These are phyloP conservation scores for Colletotrichum lindemuthianum DNA, from an alignment of 2,329 filamentous ascomycete species.

Conservation along the genomic window DNA sequence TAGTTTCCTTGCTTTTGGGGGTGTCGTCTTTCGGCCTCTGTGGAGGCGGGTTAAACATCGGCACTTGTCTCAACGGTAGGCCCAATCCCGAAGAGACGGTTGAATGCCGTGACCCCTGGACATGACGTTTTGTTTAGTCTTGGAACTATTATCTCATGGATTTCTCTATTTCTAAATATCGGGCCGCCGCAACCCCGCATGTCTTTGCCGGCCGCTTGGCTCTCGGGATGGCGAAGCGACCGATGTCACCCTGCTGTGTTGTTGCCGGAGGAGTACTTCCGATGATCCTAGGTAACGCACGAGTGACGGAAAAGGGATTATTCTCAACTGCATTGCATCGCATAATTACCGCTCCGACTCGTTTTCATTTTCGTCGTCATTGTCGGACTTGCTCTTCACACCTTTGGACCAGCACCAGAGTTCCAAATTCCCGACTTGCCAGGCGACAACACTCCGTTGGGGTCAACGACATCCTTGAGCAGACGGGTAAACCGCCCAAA, in stretches of 20 bases:
- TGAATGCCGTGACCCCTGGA: background rate
- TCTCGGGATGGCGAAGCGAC: background rate
- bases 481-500: conserved; percentile 51
- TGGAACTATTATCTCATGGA: too few relatives aligned
- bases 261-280: background rate
- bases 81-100: conserved; percentile 4
- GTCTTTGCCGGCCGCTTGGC: conserved; percentile 14
- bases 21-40: background rate
- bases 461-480: conserved; percentile 51
- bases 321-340: background rate
- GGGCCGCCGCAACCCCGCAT: conserved; percentile 30
- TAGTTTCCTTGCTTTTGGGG: background rate
- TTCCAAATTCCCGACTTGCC: conserved; percentile 52
- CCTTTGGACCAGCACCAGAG: background rate
- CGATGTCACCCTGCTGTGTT: too few relatives aligned
- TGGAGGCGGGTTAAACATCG: conserved; percentile 5
- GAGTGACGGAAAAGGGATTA: background rate
- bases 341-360: too few relatives aligned
- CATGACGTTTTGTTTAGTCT: conserved; percentile 16
- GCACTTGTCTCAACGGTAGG: background rate
- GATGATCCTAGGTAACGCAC: background rate
- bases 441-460: conserved; percentile 49
- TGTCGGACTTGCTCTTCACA: background rate
- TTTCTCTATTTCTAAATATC: background rate
- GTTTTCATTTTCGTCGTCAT: too few relatives aligned